A percentile compares a stretch with the other conserved stretches of the same genome.
phyloP scores from a whole-genome alignment of 2,329 filamentous ascomycete genomes.

The Helminthosporium solani region DNA sequence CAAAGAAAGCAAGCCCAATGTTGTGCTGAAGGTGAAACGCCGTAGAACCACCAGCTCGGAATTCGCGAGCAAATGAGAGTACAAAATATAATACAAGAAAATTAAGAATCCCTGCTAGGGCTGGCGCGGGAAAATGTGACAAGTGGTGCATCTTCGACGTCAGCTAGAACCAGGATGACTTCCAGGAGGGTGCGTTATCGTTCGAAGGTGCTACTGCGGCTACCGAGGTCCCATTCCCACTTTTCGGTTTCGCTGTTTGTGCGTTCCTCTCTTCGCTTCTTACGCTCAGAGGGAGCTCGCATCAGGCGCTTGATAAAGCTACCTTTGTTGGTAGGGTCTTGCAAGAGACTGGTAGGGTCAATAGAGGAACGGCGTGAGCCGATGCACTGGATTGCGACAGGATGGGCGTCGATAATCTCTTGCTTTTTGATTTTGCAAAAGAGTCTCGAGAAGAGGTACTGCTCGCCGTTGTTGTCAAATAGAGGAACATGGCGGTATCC shows the following conservation, averaged over 20 bases:
- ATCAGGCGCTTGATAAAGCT: constrained; percentile 47
- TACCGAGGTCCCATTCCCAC: constrained; percentile 22
- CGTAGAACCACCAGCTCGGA: constrained; percentile 11
- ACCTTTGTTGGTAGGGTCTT: constrained; percentile 35
- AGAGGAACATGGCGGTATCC: constrained; percentile 92
- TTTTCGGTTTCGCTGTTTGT: constrained; percentile 31
- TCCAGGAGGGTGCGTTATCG: constrained; percentile 21
- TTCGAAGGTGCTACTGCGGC: constrained; percentile 42
- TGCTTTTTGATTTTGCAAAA: constrained; percentile 82
- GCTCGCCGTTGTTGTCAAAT: constrained; percentile 83
- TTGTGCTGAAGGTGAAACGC: constrained; percentile 9
- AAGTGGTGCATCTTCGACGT: constrained; percentile 16
- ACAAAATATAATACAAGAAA: constrained; percentile 22
- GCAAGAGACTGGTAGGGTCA: constrained; percentile 30
- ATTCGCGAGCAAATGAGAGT: constrained; percentile 11
- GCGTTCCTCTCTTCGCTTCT: constrained; percentile 36
- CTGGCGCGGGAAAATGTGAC: constrained; percentile 16
- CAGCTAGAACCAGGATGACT: constrained; percentile 16
- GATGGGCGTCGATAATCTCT: constrained; percentile 47
- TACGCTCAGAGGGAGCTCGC: constrained; percentile 47
- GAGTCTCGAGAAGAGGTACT: constrained; percentile 90
- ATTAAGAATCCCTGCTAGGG: constrained; percentile 12
- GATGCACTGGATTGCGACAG: constrained; percentile 22
- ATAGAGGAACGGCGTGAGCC: constrained; percentile 28
- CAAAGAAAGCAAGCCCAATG: no score